These are phyloP conservation scores for Obba rivulosa DNA, from an alignment of 768 basidiomycete species.

Conservation along the genomic window DNA sequence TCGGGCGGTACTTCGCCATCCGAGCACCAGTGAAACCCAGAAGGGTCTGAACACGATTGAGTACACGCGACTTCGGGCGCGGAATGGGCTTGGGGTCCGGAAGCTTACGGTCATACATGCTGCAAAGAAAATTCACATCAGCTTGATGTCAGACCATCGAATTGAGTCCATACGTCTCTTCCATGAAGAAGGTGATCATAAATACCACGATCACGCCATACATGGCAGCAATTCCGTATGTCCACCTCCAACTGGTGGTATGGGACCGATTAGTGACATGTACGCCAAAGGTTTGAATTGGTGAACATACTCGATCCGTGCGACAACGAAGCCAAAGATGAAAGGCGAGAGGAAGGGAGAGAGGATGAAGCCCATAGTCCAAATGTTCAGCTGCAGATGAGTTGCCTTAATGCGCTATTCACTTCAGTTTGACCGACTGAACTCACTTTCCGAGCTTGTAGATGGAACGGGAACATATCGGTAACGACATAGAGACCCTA, in stretches of 20 bases:
- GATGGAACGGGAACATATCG: constrained; percentile 12
- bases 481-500: constrained; percentile 11
- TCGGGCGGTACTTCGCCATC: constrained; percentile 51
- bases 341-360: constrained; percentile 64
- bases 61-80: constrained; percentile 34
- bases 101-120: constrained; percentile 58
- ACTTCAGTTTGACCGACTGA: too few relatives aligned
- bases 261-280: too few relatives aligned
- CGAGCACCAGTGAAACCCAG: constrained; percentile 57
- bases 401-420: too few relatives aligned
- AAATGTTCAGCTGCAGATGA: constrained; percentile 47
- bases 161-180: constrained; percentile 58
- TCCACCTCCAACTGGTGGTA: constrained; percentile 65
- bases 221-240: constrained; percentile 63
- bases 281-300: neutral
- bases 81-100: constrained; percentile 39
- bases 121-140: too few relatives aligned
- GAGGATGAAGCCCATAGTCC: constrained; percentile 71
- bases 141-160: too few relatives aligned
- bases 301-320: constrained; percentile 35
- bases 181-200: constrained; percentile 53
- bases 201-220: constrained; percentile 52
- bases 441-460: constrained; percentile 11
- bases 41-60: constrained; percentile 52
- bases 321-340: constrained; percentile 63